Conservation (phyloP, 2,329 filamentous ascomycete species). For the Aspergillus tanneri region DNA sequence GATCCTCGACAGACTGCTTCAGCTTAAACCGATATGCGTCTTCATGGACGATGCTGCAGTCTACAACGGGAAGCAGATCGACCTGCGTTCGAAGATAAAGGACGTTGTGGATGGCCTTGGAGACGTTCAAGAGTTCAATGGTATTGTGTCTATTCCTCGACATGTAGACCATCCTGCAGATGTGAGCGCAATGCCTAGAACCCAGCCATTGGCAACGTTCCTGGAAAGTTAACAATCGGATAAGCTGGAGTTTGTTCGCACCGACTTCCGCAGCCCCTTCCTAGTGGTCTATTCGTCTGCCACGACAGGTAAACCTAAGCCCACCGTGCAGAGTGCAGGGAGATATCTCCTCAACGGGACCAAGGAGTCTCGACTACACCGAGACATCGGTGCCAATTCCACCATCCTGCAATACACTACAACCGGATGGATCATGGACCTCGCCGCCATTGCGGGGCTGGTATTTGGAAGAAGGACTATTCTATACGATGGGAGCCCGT, state of each 20-base stretch:
- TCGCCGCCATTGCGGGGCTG: constrained; percentile 60
- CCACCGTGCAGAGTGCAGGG: constrained; percentile 70
- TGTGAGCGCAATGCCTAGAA: constrained; percentile 52
- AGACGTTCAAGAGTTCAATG: constrained; percentile 59
- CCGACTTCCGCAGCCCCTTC: constrained; percentile 72
- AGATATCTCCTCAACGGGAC: constrained; percentile 39
- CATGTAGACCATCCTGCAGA: constrained; percentile 60
- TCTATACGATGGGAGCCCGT: constrained; percentile 82
- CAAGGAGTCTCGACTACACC: constrained; percentile 62
- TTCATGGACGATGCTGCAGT: constrained; percentile 79
- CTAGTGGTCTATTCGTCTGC: constrained; percentile 76
- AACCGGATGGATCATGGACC: constrained; percentile 89
- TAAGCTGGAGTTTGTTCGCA: constrained; percentile 55
- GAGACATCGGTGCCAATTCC: constrained; percentile 44
- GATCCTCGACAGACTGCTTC: constrained; percentile 69
- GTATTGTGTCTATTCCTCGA: constrained; percentile 65
- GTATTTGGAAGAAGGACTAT: constrained; percentile 61
- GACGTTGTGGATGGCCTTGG: constrained; percentile 65
- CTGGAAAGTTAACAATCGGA: constrained; percentile 32
- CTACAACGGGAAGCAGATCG: constrained; percentile 74
- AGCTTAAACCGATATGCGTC: constrained; percentile 75
- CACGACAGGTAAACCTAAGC: constrained; percentile 80
- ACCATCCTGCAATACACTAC: constrained; percentile 62
- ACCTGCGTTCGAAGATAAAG: constrained; percentile 70
- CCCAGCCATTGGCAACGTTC: constrained; percentile 45